Evolutionary conservation across 306 rosid species (phyloP), one percentile per base, ranked within the genome.

Genomic region (Rosa persica): DNA sequence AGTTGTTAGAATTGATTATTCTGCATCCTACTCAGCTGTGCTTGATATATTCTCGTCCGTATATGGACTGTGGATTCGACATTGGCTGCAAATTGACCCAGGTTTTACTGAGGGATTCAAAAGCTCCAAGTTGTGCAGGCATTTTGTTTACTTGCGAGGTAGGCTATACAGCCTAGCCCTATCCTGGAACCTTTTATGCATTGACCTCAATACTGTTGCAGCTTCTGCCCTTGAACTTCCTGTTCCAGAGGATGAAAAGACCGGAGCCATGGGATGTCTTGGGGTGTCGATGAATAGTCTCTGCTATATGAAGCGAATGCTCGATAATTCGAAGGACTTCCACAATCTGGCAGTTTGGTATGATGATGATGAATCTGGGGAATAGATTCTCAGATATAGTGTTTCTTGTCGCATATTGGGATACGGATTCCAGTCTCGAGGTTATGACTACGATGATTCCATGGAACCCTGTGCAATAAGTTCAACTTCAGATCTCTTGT

Each of bases 1-100:
- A 75, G 71, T 61, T 27, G 61, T 75, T 10, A 51, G 68, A 4
- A 27, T 75, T 39, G 58, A 70, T 47, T 70, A 6, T 12, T 44
- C 74, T 47, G 4, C 4, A 3, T 5, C 69, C 2, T 3, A 6
- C 12, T 42, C 54, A 20, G 25, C 20, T 12, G 0, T 13, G 52
- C 27, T 60, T 16, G 79, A 75, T 4, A 75, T 75, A 25, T 75
- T 75, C 30, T 62, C 61, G 1, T 62, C 61, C 5, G 5, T 10
- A 10, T 9, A 34, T 27, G 39, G 79, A 8, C 34, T 15, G 6
- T 75, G 79, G 79, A 11, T 60, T 62, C 71, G 70, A 61, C 51
- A 27, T 27, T 2, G 10, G 5, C 8, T 60, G 25, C 52, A 75
- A 75, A 25, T 75, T 16, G 70, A 75, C 27, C 44, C 70, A 8